Evolutionary conservation across 1,139 yeast species (phyloP), one percentile per base, ranked within the genome.

Genomic region (Diutina mesorugosa): DNA sequence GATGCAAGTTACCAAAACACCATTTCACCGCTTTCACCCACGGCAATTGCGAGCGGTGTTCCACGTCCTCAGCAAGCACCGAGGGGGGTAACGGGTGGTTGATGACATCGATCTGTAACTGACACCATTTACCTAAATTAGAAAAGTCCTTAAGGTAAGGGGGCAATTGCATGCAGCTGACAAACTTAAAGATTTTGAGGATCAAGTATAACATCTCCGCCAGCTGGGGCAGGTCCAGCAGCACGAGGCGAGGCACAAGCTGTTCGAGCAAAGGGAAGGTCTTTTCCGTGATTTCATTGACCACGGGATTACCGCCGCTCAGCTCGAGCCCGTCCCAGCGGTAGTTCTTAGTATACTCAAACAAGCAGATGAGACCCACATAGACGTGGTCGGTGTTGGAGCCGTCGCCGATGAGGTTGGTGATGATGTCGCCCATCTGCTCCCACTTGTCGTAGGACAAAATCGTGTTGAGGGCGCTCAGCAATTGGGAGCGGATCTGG

Each of bases 1-100:
- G 74, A 61, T 81, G 81, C 58, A 85, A 68, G 63, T 85, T 85
- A 35, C 85, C 90, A 67, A 82, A 84, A 56, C 85, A 82, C 91
- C 91, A 85, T 67, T 86, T 86, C 57, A 81, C 80, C 47, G 85
- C 77, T 63, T 84, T 84, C 30, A 81, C 74, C 62, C 87, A 69
- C 51, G 80, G 81, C 62, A 77, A 76, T 29, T 66, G 61, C 3
- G 65, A 61, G 61, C 78, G 69, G 30, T 74, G 80, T 3, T 62
- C 55, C 6, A 67, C 63, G 47, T 74, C 77, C 55, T 75, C 74
- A n/a, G 71, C 66, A 62, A 72, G 60, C 0, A 76, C 70, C 7
- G 68, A 63, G 6, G 63, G 65, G 0, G 78, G 78, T 55, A 77
- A 69, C 1, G 79, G 78, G 57, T 72, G 67, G 61, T 73, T 73